Conservation (phyloP, 495 filamentous ascomycete genomes). For the Neurospora sp. region DNA sequence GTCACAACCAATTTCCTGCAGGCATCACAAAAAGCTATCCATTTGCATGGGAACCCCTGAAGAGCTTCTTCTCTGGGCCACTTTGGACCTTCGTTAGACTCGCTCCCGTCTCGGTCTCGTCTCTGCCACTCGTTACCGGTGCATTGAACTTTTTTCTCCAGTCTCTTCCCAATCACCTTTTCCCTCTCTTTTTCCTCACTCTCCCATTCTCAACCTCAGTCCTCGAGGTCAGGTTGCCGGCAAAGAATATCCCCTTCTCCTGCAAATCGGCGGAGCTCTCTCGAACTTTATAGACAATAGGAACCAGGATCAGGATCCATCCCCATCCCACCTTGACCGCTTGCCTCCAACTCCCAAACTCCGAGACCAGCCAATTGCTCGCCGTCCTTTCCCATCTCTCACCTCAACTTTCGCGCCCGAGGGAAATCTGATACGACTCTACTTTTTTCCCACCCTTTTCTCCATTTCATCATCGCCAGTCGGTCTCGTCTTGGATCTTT, state of each 20-base stretch:
- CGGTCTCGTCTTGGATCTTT: background rate
- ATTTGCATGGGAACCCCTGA: background rate
- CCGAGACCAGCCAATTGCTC: background rate
- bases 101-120: background rate
- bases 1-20: background rate
- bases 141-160: background rate
- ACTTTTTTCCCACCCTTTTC: background rate
- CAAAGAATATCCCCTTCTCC: background rate
- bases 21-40: background rate
- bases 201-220: background rate
- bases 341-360: background rate
- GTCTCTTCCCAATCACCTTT: conserved; percentile 3
- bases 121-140: background rate
- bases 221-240: background rate
- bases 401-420: background rate
- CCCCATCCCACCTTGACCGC: background rate
- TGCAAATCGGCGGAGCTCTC: background rate
- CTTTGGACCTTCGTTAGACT: background rate
- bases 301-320: background rate
- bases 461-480: background rate
- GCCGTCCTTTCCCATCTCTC: background rate
- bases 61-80: background rate
- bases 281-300: background rate
- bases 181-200: conserved; percentile 3
- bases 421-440: background rate